Conservation (phyloP, 257 asterid genomes). For the Cruciata laevipes region DNA sequence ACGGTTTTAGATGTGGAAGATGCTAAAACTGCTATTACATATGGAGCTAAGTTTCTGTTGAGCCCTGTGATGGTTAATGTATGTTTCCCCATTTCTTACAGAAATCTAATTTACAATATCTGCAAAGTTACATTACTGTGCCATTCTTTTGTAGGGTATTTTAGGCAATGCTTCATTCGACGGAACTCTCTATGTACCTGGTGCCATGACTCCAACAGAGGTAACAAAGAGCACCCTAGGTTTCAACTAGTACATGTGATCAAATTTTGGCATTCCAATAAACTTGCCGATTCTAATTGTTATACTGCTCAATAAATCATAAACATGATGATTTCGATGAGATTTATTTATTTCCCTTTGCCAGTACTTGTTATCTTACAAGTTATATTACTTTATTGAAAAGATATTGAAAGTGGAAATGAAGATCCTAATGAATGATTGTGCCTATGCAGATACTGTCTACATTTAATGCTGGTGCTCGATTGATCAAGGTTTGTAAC, state of each 20-base stretch:
- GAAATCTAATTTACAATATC: no score
- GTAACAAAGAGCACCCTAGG: not conserved
- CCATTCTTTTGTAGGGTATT: not conserved
- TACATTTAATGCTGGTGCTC: not conserved
- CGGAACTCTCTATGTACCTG: not conserved
- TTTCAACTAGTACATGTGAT: not conserved
- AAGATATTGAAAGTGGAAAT: not conserved
- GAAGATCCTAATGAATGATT: no score
- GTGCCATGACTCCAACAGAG: conserved; percentile 1
- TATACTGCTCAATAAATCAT: not conserved
- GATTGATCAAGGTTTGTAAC: not conserved
- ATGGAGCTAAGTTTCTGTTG: not conserved
- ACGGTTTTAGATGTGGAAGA: not conserved
- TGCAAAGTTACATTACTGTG: not conserved
- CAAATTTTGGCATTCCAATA: not conserved
- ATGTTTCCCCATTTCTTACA: not conserved
- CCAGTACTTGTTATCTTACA: not conserved
- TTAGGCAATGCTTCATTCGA: not conserved
- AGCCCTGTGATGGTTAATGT: not conserved
- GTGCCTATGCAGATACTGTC: not conserved
- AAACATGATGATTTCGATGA: not conserved
- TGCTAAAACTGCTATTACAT: not conserved
- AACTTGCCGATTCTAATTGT: not conserved
- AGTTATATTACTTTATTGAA: not conserved
- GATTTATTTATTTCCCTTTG: not conserved